phyloP scores from a whole-genome alignment of 129 eudicot species.

The Apium graveolens region DNA sequence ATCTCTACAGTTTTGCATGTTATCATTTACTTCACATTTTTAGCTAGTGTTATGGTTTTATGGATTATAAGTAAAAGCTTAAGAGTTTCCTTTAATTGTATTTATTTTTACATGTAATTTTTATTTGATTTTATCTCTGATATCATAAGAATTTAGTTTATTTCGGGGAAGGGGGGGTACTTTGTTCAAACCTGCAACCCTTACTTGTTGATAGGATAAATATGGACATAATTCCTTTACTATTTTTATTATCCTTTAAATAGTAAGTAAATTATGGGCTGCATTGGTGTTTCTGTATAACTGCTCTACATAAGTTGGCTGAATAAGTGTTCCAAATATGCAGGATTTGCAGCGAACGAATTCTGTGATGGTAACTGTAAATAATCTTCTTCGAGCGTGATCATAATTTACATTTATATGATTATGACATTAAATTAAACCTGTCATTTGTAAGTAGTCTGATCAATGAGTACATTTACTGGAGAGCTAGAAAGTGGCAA shows the following conservation, averaged over 20 bases:
- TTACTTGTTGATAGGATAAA: background rate
- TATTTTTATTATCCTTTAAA: no score
- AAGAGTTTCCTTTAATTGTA: background rate
- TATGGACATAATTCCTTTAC: no score
- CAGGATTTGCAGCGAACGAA: conserved; percentile 96
- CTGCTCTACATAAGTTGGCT: background rate
- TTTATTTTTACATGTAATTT: background rate
- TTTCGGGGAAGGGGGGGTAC: background rate
- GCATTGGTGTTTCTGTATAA: no score
- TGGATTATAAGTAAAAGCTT: no score
- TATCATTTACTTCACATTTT: no score
- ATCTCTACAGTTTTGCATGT: background rate
- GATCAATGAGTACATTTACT: background rate
- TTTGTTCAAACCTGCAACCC: background rate
- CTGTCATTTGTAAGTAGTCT: conserved; percentile 6
- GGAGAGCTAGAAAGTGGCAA: conserved; percentile 8
- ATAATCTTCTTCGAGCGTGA: conserved; percentile 94
- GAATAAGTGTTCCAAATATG: conserved; percentile 11
- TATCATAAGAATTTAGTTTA: background rate
- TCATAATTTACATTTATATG: background rate
- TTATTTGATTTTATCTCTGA: no score
- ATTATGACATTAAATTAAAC: conserved; percentile 32
- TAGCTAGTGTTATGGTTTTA: no score
- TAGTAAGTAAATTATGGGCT: no score
- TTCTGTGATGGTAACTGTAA: conserved; percentile 83